Conservation (phyloP, 2,329 filamentous ascomycete species). For the Hypoxylon sp. region DNA sequence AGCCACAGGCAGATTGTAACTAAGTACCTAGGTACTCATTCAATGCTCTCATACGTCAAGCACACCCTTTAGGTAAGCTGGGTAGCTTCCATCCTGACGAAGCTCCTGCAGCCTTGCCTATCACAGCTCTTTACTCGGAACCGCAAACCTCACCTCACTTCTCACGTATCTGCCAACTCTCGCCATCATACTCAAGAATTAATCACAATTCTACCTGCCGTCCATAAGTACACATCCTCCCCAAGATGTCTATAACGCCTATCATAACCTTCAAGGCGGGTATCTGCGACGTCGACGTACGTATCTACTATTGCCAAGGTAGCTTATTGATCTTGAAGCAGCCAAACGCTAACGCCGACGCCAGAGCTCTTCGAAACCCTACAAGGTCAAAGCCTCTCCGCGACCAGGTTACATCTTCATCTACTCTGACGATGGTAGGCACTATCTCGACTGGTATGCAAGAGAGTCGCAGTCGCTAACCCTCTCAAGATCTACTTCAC, state of each 20-base stretch:
- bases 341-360: constrained; percentile 28
- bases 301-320: constrained; percentile 46
- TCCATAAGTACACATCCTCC: background rate
- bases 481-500: constrained; percentile 78
- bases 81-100: constrained; percentile 39
- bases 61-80: constrained; percentile 33
- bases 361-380: constrained; percentile 56
- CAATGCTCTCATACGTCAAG: no score
- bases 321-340: constrained; percentile 3
- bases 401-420: constrained; percentile 90
- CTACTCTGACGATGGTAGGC: constrained; percentile 84
- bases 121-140: constrained; percentile 4
- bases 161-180: constrained; percentile 8
- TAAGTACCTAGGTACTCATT: constrained; percentile 17
- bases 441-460: background rate
- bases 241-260: constrained; percentile 79
- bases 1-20: constrained; percentile 10
- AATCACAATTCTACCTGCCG: constrained; percentile 12
- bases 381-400: constrained; percentile 75
- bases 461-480: constrained; percentile 25
- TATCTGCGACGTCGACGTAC: constrained; percentile 82
- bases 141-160: constrained; percentile 14
- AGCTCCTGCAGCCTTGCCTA: constrained; percentile 45
- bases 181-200: background rate
- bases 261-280: constrained; percentile 98